A percentile compares a stretch with the other conserved stretches of the same genome.
These are phyloP conservation scores for Tagetes patula DNA, from an alignment of 129 eudicot genomes.

Conservation along the genomic window DNA sequence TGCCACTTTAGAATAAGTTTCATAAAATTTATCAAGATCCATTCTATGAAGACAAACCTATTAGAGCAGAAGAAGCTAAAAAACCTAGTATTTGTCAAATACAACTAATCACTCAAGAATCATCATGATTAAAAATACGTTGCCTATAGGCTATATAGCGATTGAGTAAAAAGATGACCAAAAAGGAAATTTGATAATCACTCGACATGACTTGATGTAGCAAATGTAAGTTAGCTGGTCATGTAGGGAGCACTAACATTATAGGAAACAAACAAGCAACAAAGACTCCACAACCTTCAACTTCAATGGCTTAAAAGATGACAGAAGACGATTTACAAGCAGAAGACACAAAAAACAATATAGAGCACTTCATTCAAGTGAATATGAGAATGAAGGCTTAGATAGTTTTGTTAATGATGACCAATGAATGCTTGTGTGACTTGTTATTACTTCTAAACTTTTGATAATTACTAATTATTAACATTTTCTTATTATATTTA, in stretches of 20 bases:
- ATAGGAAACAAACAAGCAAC: not conserved
- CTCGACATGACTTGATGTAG: conserved; percentile 1
- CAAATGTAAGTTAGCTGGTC: not conserved
- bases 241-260: not conserved
- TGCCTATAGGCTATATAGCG: not conserved
- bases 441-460: not conserved
- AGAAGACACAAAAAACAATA: not conserved
- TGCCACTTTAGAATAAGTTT: no score
- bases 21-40: no score
- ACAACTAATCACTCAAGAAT: no score
- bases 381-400: not conserved
- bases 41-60: no score
- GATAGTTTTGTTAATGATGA: not conserved
- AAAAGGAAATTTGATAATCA: not conserved
- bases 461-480: not conserved
- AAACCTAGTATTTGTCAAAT: no score
- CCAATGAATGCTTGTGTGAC: not conserved
- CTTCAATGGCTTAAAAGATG: conserved; percentile 7
- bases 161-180: no score
- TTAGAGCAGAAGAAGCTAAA: no score
- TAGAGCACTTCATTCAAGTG: conserved; percentile 2
- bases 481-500: not conserved
- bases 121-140: no score
- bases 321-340: not conserved
- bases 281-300: not conserved